Percentiles rank a stretch among this genome's conserved stretches.
These are phyloP conservation scores for Backusella sp. DNA, from an alignment of 192 early-diverging fungal species.

Conservation along the genomic window DNA sequence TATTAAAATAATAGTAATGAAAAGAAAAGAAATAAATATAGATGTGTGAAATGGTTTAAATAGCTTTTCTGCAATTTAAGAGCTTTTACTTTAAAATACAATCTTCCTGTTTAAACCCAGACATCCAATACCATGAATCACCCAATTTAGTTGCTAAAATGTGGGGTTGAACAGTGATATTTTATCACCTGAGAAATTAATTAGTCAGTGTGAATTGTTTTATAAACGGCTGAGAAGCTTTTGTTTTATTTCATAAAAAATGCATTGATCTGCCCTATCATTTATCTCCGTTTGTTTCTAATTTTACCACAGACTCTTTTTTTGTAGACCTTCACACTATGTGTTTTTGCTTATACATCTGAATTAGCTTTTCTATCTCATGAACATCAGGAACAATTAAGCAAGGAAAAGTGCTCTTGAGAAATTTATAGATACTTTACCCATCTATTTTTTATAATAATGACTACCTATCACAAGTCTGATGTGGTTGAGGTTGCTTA, in stretches of 20 bases:
- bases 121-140: background rate
- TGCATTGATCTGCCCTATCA: background rate
- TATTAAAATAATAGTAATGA: background rate
- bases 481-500: too few species aligned
- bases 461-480: too few species aligned
- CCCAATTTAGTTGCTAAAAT: background rate
- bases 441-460: too few species aligned
- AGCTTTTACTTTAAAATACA: background rate
- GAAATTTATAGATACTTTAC: too few species aligned
- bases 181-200: background rate
- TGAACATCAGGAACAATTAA: background rate
- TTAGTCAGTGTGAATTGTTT: conserved; percentile 7
- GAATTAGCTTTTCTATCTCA: background rate
- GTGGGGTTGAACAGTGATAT: conserved; percentile 1
- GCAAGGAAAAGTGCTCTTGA: too few species aligned
- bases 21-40: background rate
- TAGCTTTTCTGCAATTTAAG: conserved; percentile 1
- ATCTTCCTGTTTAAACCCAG: background rate
- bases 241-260: background rate
- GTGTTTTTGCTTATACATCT: background rate
- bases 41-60: background rate
- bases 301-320: background rate
- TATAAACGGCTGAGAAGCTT: background rate
- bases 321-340: background rate
- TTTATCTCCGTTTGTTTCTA: background rate